Evolutionary conservation across 2,329 filamentous ascomycete genomes (phyloP).

Genomic region (Botryotinia globosa): DNA sequence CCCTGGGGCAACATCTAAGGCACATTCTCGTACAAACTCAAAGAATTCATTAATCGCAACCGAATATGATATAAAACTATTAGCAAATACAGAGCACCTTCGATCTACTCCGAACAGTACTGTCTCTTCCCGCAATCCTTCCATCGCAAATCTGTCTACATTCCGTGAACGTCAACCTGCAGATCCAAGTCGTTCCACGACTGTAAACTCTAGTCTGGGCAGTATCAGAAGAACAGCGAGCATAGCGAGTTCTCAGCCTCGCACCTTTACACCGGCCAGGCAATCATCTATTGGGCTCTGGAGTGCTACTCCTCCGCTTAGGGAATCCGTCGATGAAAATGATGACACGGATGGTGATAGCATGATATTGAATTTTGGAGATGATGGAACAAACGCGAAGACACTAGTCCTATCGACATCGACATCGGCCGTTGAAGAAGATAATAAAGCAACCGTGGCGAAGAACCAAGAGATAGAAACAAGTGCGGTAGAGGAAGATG

Average conservation of each 20-base stretch:
- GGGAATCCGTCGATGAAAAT: constrained; percentile 49
- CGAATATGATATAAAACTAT: constrained; percentile 69
- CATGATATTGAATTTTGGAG: constrained; percentile 52
- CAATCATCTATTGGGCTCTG: constrained; percentile 47
- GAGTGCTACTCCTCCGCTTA: constrained; percentile 44
- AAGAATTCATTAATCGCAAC: constrained; percentile 50
- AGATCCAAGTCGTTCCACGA: constrained; percentile 21
- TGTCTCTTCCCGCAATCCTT: constrained; percentile 40
- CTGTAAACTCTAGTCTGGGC: constrained; percentile 30
- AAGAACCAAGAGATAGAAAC: not conserved
- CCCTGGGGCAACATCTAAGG: constrained; percentile 36
- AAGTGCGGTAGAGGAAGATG: constrained; percentile 25
- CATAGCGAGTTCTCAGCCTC: constrained; percentile 28
- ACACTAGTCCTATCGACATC: not conserved
- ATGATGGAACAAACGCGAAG: constrained; percentile 8
- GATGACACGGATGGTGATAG: constrained; percentile 34
- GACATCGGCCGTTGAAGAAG: not conserved
- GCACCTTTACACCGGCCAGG: constrained; percentile 31
- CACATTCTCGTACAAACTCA: constrained; percentile 42
- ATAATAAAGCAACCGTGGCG: not conserved
- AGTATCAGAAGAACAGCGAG: constrained; percentile 38
- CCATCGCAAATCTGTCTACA: constrained; percentile 30
- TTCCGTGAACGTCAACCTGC: constrained; percentile 33
- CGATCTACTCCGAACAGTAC: constrained; percentile 43
- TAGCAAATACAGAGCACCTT: constrained; percentile 74